Base-by-base conservation (phyloP, 179 eudicot species). In the Heliamphora pulchella region DNA sequence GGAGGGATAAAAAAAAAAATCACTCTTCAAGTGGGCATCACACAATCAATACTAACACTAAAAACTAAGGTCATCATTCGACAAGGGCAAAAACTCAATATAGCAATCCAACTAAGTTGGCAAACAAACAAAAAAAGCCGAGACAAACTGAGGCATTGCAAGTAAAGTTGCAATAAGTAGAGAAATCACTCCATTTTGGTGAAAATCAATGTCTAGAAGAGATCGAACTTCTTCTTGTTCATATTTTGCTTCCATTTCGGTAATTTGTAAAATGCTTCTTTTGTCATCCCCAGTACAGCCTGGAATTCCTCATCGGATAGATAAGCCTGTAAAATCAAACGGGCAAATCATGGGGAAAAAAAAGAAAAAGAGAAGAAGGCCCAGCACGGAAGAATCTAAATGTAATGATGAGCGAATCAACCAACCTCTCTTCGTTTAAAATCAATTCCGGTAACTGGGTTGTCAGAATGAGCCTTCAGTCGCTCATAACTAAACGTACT, bases 181-280 rank as follows among this genome's bases (percentile, higher is more conserved):
- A 84, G 76, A 62, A 8, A 31, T 54, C 46, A 54, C 43, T 46
- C 57, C 14, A 55, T 75, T 18, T 22, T 58, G 67, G 43, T 43
- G 7, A 57, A 50, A 20, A 50, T 20, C 31, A 6, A 43, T 79
- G 47, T 39, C 81, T 87, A 91, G 78, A 94, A 94, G 80, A 94
- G 90, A 88, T 94, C 98, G 4, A 82, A 80, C 80, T 92, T 91
- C 90, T 80, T 92, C 83, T 94, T 94, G 72, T 83, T 89, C 91
- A 90, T 82, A 84, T 94, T 96, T 87, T 94, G 97, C 90, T 94
- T 94, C 98, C 98, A 94, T 85, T 86, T 89, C 1, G 98, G 98
- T 86, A 92, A 83, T 75, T 90, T 88, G 80, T 86, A 84, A 80
- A 94, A 94, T 13, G 86, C 89, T 62, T 89, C 92, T 87, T 92